phyloP scores from a whole-genome alignment of 768 basidiomycete species.

The Tylopilus plumbeoviolaceoides region DNA sequence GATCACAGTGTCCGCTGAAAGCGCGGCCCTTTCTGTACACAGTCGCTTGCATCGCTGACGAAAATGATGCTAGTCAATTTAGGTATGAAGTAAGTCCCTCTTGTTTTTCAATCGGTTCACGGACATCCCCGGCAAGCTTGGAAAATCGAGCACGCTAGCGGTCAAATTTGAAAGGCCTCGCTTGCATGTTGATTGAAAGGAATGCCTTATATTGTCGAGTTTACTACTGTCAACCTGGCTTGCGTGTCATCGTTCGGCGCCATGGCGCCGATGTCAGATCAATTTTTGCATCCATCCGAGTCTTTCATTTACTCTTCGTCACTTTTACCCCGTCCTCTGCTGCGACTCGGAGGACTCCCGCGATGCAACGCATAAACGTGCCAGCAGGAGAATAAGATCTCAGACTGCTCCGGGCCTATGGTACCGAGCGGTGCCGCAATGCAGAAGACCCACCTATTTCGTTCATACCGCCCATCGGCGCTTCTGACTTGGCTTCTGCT shows the following conservation, averaged over 20 bases:
- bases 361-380: slow-evolving; percentile 4
- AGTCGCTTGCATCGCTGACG: not conserved
- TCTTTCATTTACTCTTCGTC: not conserved
- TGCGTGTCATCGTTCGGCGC: not conserved
- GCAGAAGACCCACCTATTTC: not conserved
- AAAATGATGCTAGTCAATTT: not conserved
- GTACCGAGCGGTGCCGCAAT: slow-evolving; percentile 13
- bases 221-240: not conserved
- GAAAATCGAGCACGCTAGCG: not conserved
- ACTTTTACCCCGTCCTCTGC: not conserved
- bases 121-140: slow-evolving; percentile 13
- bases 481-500: slow-evolving; percentile 15
- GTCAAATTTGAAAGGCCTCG: not conserved
- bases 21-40: slow-evolving; percentile 4
- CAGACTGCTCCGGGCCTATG: not conserved
- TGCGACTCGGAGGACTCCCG: slow-evolving; percentile 11
- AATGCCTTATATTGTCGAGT: not conserved
- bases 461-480: not conserved
- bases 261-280: not conserved
- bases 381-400: not conserved
- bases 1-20: slow-evolving; percentile 5
- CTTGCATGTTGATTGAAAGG: not conserved
- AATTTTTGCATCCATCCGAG: not conserved
- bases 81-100: not conserved
- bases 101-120: slow-evolving; percentile 2